Evolutionary conservation across 2,329 filamentous ascomycete species (phyloP).

Genomic region (Trichoderma afroharzianum): DNA sequence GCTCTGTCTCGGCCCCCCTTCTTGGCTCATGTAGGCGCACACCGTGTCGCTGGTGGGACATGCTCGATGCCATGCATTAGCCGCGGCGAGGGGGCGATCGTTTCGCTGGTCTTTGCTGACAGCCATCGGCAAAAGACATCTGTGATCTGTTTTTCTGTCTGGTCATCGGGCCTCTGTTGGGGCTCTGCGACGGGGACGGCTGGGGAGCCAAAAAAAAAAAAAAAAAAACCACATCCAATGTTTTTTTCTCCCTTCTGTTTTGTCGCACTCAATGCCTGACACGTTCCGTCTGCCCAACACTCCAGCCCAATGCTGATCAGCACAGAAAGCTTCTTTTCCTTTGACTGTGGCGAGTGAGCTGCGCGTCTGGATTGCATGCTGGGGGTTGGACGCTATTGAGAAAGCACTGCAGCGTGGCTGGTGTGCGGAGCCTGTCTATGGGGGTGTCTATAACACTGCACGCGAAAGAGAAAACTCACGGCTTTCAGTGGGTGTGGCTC

Average conservation of each 20-base stretch:
- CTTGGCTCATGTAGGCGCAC: slow-evolving; percentile 3
- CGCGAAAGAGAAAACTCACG: neutral
- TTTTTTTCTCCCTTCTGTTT: neutral
- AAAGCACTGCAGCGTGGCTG: slow-evolving; percentile 6
- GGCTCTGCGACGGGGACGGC: neutral
- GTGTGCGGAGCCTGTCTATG: neutral
- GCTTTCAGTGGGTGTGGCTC: slow-evolving; percentile 4
- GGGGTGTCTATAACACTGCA: slow-evolving; percentile 7
- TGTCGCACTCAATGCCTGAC: neutral
- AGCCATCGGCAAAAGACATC: slow-evolving; percentile 14
- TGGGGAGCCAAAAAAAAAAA: neutral
- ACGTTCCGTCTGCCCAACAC: neutral
- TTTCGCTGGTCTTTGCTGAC: neutral
- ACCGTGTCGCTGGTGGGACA: neutral
- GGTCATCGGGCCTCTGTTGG: neutral
- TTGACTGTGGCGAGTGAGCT: slow-evolving; percentile 14
- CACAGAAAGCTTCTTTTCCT: neutral
- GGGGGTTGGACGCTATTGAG: neutral
- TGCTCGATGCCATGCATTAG: slow-evolving; percentile 14
- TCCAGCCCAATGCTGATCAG: neutral
- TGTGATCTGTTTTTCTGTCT: slow-evolving; percentile 4
- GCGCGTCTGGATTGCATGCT: neutral
- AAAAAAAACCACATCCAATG: neutral
- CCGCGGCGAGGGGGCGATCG: slow-evolving; percentile 5
- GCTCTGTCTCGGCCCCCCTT: neutral